These are phyloP conservation scores for Fusarium cyanostomum DNA, from an alignment of 2,329 filamentous ascomycete species.

Conservation along the genomic window DNA sequence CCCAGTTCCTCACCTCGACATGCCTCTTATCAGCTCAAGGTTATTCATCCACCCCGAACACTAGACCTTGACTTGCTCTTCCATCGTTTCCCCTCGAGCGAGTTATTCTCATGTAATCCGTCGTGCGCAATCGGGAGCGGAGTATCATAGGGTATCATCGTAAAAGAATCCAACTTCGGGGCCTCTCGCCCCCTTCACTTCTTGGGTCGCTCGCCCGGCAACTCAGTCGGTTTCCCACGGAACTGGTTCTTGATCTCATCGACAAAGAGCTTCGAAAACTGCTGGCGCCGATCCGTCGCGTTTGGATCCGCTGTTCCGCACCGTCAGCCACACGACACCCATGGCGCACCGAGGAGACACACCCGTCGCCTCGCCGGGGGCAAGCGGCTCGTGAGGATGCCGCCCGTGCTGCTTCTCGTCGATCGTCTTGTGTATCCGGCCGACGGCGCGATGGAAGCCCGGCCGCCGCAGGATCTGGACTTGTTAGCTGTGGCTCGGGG, in stretches of 20 bases:
- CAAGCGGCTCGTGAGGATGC: conserved; percentile 60
- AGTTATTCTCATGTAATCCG: background rate
- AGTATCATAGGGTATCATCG: conserved; percentile 15
- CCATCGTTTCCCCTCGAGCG: too few species aligned
- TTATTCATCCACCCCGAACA: too few species aligned
- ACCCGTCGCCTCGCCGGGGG: conserved; percentile 63
- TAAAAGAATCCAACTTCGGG: background rate
- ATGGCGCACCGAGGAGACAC: conserved; percentile 10
- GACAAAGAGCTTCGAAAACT: conserved; percentile 59
- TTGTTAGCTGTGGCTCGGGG: conserved; percentile 9
- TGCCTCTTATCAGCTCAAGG: background rate
- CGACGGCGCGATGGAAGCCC: conserved; percentile 62
- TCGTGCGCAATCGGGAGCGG: background rate
- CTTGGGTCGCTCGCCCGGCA: conserved; percentile 43
- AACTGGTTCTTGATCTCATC: conserved; percentile 63
- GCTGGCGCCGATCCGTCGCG: conserved; percentile 27
- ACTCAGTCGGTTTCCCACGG: conserved; percentile 55
- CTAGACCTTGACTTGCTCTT: too few species aligned
- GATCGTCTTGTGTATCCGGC: conserved; percentile 60
- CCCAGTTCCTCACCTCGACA: background rate
- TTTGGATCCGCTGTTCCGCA: conserved; percentile 47
- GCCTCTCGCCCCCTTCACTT: conserved; percentile 21
- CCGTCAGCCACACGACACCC: background rate
- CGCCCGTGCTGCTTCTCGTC: conserved; percentile 60
- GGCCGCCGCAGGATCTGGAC: conserved; percentile 60